These are phyloP conservation scores for Coriolopsis trogii DNA, from an alignment of 1,284 basidiomycete species.

Conservation along the genomic window DNA sequence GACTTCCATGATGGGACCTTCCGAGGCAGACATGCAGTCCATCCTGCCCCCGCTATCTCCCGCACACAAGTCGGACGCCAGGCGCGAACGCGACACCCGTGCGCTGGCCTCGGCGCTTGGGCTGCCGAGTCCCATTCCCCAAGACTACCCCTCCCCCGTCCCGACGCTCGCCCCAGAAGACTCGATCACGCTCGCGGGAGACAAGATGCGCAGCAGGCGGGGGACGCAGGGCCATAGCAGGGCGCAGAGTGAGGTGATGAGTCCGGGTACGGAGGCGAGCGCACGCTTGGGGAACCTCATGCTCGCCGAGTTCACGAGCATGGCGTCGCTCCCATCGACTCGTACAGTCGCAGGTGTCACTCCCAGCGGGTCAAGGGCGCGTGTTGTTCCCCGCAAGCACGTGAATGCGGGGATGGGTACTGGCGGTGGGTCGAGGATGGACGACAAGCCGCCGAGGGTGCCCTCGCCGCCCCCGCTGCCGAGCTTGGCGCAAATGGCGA, in stretches of 20 bases:
- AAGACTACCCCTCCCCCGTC: slow-evolving; percentile 48
- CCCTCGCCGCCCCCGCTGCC: slow-evolving; percentile 77
- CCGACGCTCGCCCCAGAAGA: slow-evolving; percentile 72
- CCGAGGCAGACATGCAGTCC: slow-evolving; percentile 32
- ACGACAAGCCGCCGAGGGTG: slow-evolving; percentile 72
- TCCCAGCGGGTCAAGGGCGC: slow-evolving; percentile 17
- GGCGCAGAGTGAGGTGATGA: slow-evolving; percentile 29
- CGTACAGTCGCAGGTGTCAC: slow-evolving; percentile 29
- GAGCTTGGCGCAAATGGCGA: slow-evolving; percentile 74
- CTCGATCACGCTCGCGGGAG: slow-evolving; percentile 62
- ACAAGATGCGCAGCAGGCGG: slow-evolving; percentile 29
- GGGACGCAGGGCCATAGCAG: slow-evolving; percentile 11
- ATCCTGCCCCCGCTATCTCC: slow-evolving; percentile 34
- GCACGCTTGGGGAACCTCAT: slow-evolving; percentile 60
- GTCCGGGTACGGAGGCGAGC: slow-evolving; percentile 42
- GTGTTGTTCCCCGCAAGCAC: slow-evolving; percentile 25
- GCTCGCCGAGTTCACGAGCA: slow-evolving; percentile 54
- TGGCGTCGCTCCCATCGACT: slow-evolving; percentile 32
- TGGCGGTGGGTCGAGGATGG: slow-evolving; percentile 30
- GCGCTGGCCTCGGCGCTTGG: slow-evolving; percentile 59
- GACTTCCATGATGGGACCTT: slow-evolving; percentile 31
- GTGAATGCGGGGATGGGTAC: slow-evolving; percentile 2
- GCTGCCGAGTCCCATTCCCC: slow-evolving; percentile 35
- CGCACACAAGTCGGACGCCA: slow-evolving; percentile 45
- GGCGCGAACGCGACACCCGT: slow-evolving; percentile 50